These are phyloP conservation scores for Boletus semigastroideus DNA, from an alignment of 1,284 basidiomycete species.

Conservation along the genomic window DNA sequence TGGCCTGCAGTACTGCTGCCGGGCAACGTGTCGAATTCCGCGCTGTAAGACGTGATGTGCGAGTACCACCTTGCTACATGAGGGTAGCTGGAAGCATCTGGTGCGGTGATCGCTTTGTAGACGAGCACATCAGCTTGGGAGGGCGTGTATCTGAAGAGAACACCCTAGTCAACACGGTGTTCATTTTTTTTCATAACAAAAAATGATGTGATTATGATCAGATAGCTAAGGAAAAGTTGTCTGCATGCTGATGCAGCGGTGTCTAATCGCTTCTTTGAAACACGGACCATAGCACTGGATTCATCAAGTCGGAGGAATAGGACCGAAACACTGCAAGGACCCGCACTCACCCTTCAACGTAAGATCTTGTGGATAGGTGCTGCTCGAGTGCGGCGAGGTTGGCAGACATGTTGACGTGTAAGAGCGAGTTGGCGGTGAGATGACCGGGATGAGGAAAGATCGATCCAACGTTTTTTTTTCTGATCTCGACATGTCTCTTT, in stretches of 20 bases:
- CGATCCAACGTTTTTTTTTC: conserved; percentile 20
- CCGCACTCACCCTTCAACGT: conserved; percentile 85
- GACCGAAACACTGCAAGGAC: conserved; percentile 22
- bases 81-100: conserved; percentile 69
- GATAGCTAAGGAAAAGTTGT: conserved; percentile 79
- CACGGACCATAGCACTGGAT: conserved; percentile 92
- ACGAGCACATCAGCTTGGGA: conserved; percentile 97
- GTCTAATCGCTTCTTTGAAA: conserved; percentile 99
- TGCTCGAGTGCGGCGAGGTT: conserved; percentile 79
- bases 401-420: conserved; percentile 57
- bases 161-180: conserved; percentile 12
- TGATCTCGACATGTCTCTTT: conserved; percentile 25
- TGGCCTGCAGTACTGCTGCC: conserved; percentile 85
- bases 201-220: conserved; percentile 58
- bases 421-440: conserved; percentile 22
- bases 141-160: conserved; percentile 74
- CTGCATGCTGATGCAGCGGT: conserved; percentile 84
- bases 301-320: conserved; percentile 61
- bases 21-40: conserved; percentile 77
- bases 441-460: conserved; percentile 30
- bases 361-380: conserved; percentile 84
- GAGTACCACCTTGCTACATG: conserved; percentile 92
- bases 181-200: conserved; percentile 7
- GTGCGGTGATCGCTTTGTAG: conserved; percentile 76
- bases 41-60: conserved; percentile 86